Evolutionary conservation across 1,284 basidiomycete genomes (phyloP).

Genomic region (Apiotrichum gracile): DNA sequence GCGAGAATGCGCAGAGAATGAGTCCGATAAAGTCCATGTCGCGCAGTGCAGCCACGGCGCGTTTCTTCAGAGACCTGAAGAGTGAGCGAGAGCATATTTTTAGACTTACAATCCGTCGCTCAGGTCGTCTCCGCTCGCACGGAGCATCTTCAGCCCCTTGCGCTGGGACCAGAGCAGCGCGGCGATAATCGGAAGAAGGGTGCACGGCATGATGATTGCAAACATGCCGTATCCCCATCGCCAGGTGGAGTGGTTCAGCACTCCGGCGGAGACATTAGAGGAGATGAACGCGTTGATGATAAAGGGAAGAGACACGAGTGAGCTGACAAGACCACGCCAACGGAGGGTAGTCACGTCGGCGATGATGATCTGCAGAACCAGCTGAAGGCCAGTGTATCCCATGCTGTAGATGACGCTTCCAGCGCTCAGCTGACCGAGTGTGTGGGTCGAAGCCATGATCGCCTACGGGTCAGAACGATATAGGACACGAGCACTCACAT

Average conservation of each 20-base stretch:
- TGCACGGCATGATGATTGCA: slow-evolving; percentile 13
- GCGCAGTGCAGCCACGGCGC: background rate
- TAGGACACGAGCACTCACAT: no score
- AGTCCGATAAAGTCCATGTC: slow-evolving; percentile 54
- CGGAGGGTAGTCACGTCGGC: slow-evolving; percentile 72
- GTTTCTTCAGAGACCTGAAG: slow-evolving; percentile 16
- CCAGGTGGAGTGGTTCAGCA: slow-evolving; percentile 42
- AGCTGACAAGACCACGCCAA: slow-evolving; percentile 66
- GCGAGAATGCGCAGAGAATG: slow-evolving; percentile 58
- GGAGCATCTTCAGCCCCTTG: slow-evolving; percentile 28
- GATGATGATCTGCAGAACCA: slow-evolving; percentile 20
- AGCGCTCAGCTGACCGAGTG: slow-evolving; percentile 30
- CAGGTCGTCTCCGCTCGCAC: background rate
- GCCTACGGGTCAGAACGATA: no score
- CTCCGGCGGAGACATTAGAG: slow-evolving; percentile 53
- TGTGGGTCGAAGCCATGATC: slow-evolving; percentile 29
- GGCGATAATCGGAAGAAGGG: slow-evolving; percentile 27
- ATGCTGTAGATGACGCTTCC: slow-evolving; percentile 39
- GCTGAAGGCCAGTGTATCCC: slow-evolving; percentile 33
- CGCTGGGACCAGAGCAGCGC: slow-evolving; percentile 45
- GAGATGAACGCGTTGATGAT: slow-evolving; percentile 44
- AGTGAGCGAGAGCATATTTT: slow-evolving; percentile 17
- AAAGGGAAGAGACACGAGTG: slow-evolving; percentile 61
- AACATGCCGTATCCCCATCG: slow-evolving; percentile 58
- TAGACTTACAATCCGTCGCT: background rate